These are phyloP conservation scores for Fusarium brevicatenulatum DNA, from an alignment of 2,329 filamentous ascomycete species.

Conservation along the genomic window DNA sequence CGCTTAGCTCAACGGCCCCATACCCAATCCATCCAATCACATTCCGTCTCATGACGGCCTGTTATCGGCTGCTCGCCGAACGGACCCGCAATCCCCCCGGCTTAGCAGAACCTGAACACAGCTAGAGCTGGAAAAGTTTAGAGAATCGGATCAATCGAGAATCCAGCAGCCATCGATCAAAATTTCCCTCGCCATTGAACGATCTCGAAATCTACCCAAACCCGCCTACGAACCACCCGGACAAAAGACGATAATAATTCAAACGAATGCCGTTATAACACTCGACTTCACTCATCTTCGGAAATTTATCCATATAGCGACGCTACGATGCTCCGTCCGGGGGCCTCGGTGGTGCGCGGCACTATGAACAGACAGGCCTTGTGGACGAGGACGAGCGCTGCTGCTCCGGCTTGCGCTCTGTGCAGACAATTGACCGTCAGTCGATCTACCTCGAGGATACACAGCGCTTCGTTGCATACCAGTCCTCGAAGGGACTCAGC, in stretches of 20 bases:
- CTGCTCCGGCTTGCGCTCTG: conserved; percentile 45
- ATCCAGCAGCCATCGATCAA: conserved; percentile 32
- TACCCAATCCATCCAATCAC: conserved; percentile 18
- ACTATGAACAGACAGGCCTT: conserved; percentile 47
- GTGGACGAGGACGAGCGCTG: conserved; percentile 24
- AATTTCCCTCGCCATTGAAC: conserved; percentile 30
- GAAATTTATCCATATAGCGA: conserved; percentile 1
- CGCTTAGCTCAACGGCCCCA: conserved; percentile 19
- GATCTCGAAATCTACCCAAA: conserved; percentile 10
- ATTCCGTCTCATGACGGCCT: not conserved
- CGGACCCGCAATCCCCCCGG: conserved; percentile 33
- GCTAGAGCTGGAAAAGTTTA: conserved; percentile 45
- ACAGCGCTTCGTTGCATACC: conserved; percentile 54
- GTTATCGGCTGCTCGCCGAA: conserved; percentile 31
- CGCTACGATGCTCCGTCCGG: conserved; percentile 64
- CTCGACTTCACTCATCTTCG: not conserved
- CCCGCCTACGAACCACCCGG: not conserved
- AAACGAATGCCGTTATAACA: conserved; percentile 29
- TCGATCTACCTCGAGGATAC: conserved; percentile 49
- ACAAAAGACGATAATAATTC: not conserved
- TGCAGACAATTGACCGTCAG: conserved; percentile 47
- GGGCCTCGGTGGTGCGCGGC: conserved; percentile 61
- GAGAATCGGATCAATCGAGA: conserved; percentile 38
- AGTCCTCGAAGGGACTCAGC: conserved; percentile 65
- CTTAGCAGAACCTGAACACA: conserved; percentile 34